These are phyloP conservation scores for Cladobotryum mycophilum DNA, from an alignment of 2,329 filamentous ascomycete species.

Conservation along the genomic window DNA sequence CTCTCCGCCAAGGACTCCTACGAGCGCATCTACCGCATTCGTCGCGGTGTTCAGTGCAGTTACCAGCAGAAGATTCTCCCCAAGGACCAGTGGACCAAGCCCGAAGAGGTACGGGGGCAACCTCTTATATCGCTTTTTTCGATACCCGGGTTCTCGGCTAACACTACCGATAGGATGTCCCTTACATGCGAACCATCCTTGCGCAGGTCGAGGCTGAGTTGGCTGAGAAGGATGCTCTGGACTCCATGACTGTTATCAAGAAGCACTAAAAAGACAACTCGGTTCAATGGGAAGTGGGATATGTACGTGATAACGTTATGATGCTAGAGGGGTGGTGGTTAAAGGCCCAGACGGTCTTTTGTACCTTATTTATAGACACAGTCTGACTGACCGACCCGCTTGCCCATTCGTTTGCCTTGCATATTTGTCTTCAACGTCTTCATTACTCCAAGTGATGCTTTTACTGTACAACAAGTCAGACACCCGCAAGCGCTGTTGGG, in stretches of 20 bases:
- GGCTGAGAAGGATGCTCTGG: slow-evolving; percentile 47
- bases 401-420: slow-evolving; percentile 9
- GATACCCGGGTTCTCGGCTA: not conserved
- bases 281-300: slow-evolving; percentile 3
- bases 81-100: slow-evolving; percentile 55
- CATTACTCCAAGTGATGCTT: slow-evolving; percentile 11
- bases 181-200: slow-evolving; percentile 50
- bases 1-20: slow-evolving; percentile 86
- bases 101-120: slow-evolving; percentile 40
- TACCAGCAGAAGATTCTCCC: slow-evolving; percentile 59
- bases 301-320: slow-evolving; percentile 3
- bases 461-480: slow-evolving; percentile 9
- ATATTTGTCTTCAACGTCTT: not conserved
- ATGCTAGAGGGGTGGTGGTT: slow-evolving; percentile 2
- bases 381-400: slow-evolving; percentile 22
- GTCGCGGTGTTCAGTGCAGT: slow-evolving; percentile 80
- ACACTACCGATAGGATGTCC: slow-evolving; percentile 36
- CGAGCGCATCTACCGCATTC: slow-evolving; percentile 95
- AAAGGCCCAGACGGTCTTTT: slow-evolving; percentile 16
- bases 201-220: slow-evolving; percentile 43
- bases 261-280: slow-evolving; percentile 33
- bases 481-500: not conserved
- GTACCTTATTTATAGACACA: slow-evolving; percentile 32
- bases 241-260: slow-evolving; percentile 45
- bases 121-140: not conserved